Percentiles rank a stretch among this genome's conserved stretches.
phyloP scores from a whole-genome alignment of 371 early-diverging fungal species.

The Entomophthora muscae region DNA sequence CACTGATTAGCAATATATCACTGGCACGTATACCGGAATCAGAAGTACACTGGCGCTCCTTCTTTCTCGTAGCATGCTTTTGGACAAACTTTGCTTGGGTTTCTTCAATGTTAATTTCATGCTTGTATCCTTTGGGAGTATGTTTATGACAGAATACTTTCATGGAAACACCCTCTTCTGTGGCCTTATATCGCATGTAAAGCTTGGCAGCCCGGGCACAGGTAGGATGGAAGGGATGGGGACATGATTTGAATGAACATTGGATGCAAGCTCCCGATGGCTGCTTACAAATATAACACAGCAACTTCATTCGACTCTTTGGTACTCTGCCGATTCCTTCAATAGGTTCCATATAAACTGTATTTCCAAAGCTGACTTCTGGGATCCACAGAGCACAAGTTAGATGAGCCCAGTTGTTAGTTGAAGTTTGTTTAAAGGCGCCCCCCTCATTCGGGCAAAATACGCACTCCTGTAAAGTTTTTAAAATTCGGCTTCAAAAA shows the following conservation, averaged over 20 bases:
- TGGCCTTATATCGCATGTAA: conserved; percentile 64
- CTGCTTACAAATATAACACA: conserved; percentile 74
- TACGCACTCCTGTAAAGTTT: conserved; percentile 41
- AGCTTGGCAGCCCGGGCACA: conserved; percentile 79
- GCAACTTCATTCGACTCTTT: conserved; percentile 69
- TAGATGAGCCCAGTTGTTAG: conserved; percentile 89
- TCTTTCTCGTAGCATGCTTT: neutral
- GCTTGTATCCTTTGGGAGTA: conserved; percentile 48
- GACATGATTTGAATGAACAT: conserved; percentile 79
- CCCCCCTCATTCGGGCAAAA: conserved; percentile 93
- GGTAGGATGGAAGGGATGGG: conserved; percentile 81
- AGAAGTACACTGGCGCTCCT: neutral
- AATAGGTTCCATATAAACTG: conserved; percentile 94
- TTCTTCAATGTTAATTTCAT: conserved; percentile 27
- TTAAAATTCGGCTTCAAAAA: neutral
- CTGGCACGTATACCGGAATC: neutral
- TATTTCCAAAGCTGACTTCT: conserved; percentile 76
- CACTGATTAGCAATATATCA: neutral
- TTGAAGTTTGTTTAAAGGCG: conserved; percentile 90
- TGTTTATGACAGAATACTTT: conserved; percentile 71
- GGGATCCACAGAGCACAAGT: conserved; percentile 94
- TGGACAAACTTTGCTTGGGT: neutral
- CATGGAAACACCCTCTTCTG: conserved; percentile 31
- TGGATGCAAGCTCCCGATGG: conserved; percentile 86
- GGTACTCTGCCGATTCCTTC: conserved; percentile 77